A percentile compares a stretch with the other conserved stretches of the same genome.
Conservation (phyloP, 2,329 filamentous ascomycete species). For the Cryphonectria parasitica region DNA sequence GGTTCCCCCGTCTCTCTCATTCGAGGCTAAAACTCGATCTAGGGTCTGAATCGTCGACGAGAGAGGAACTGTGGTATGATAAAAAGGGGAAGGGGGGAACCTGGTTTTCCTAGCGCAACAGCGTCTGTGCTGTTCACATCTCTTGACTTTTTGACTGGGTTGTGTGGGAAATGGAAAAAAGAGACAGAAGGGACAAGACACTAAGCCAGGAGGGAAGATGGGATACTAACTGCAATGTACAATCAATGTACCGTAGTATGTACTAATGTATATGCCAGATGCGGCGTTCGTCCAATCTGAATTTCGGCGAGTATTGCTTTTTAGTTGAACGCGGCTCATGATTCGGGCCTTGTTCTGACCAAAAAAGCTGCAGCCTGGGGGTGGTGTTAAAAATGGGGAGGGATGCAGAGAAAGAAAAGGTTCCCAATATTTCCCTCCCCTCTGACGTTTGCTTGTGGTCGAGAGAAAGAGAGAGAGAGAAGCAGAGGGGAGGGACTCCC, state of each 20-base stretch:
- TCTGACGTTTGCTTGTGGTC: neutral
- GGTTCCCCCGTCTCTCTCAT: neutral
- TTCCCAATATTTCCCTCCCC: neutral
- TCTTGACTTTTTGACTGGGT: constrained; percentile 4
- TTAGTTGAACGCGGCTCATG: neutral
- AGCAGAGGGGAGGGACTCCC: neutral
- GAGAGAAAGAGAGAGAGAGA: neutral
- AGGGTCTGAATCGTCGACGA: constrained; percentile 2
- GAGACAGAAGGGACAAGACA: neutral
- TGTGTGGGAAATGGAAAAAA: too few relatives aligned
- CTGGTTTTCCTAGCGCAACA: constrained; percentile 14
- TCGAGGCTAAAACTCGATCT: neutral
- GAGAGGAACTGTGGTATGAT: neutral
- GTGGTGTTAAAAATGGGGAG: neutral
- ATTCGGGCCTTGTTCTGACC: neutral
- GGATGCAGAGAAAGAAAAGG: neutral
- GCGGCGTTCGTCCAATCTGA: constrained; percentile 26
- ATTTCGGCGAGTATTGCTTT: constrained; percentile 11
- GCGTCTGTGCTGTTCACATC: constrained; percentile 17
- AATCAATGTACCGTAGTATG: neutral
- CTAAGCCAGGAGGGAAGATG: constrained; percentile 3
- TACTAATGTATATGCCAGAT: constrained; percentile 20
- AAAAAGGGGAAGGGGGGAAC: too few relatives aligned
- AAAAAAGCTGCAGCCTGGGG: neutral
- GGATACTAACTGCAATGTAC: neutral